Percentiles rank a stretch among this genome's conserved stretches.
Evolutionary conservation across 805 yeast genomes (phyloP).

Genomic region (Lipomyces orientalis): DNA sequence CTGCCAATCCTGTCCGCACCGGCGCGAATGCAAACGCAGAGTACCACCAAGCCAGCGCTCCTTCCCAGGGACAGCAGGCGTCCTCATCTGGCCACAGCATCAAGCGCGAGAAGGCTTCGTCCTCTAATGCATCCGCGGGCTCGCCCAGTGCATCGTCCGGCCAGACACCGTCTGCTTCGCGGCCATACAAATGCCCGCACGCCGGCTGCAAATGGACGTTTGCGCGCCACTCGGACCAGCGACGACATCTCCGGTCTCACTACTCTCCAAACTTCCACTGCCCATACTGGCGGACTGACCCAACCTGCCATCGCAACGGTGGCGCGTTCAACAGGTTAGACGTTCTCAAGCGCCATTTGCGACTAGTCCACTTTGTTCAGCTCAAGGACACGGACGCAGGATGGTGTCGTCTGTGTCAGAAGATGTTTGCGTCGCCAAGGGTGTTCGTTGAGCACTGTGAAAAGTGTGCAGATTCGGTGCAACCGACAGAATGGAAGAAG

Average conservation of each 20-base stretch:
- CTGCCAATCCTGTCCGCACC: constrained; percentile 33
- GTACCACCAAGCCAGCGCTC: constrained; percentile 14
- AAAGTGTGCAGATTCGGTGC: constrained; percentile 58
- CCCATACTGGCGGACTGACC: constrained; percentile 72
- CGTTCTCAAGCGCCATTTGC: constrained; percentile 73
- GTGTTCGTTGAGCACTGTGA: constrained; percentile 68
- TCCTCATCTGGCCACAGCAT: neutral
- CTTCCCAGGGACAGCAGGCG: neutral
- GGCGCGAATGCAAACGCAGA: constrained; percentile 31
- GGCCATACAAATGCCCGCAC: constrained; percentile 48
- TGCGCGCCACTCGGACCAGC: constrained; percentile 68
- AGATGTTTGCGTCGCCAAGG: constrained; percentile 59
- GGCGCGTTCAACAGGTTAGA: constrained; percentile 78
- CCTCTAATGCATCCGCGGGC: constrained; percentile 15
- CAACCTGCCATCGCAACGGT: constrained; percentile 75
- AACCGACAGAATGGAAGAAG: constrained; percentile 38
- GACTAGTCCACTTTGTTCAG: constrained; percentile 68
- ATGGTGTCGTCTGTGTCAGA: constrained; percentile 69
- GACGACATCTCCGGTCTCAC: constrained; percentile 72
- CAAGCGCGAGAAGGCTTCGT: neutral
- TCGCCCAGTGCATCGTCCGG: constrained; percentile 34
- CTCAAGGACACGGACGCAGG: constrained; percentile 60
- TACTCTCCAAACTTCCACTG: constrained; percentile 69
- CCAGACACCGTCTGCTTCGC: constrained; percentile 33
- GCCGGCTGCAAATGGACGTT: constrained; percentile 71